Conservation (phyloP, 768 basidiomycete genomes). For the Chalciporus pseudorubinellus region DNA sequence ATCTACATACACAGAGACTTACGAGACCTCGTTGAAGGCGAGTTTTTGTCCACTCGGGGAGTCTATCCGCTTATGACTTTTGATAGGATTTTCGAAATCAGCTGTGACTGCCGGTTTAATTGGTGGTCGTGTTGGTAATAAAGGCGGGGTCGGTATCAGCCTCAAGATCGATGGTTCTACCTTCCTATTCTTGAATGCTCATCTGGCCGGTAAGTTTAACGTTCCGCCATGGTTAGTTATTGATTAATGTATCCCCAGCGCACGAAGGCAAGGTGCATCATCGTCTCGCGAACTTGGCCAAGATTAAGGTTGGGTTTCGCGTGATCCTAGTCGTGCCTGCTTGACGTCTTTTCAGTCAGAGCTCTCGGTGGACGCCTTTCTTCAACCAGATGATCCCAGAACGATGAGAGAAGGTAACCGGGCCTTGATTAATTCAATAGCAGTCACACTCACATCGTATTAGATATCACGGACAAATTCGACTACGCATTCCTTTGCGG, state of each 20-base stretch:
- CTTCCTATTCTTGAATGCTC: slow-evolving; percentile 87
- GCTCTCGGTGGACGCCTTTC: slow-evolving; percentile 75
- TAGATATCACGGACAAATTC: slow-evolving; percentile 81
- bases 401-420: slow-evolving; percentile 64
- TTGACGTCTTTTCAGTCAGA: slow-evolving; percentile 49
- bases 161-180: slow-evolving; percentile 80
- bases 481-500: slow-evolving; percentile 89
- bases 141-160: slow-evolving; percentile 89
- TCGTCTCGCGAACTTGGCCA: slow-evolving; percentile 80
- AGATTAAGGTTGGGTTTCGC: slow-evolving; percentile 68
- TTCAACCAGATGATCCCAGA: slow-evolving; percentile 61
- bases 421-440: background rate
- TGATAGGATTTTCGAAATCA: slow-evolving; percentile 68
- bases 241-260: slow-evolving; percentile 39
- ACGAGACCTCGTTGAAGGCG: slow-evolving; percentile 61
- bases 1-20: slow-evolving; percentile 74
- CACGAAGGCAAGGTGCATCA: slow-evolving; percentile 75
- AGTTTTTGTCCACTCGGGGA: slow-evolving; percentile 2
- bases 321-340: background rate
- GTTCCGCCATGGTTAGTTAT: background rate
- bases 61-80: background rate
- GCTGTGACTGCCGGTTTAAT: slow-evolving; percentile 88
- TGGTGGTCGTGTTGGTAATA: slow-evolving; percentile 90
- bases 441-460: slow-evolving; percentile 7
- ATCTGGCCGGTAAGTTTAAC: slow-evolving; percentile 66